Evolutionary conservation across 2,329 filamentous ascomycete genomes (phyloP).

Genomic region (Talaromyces rugulosus): DNA sequence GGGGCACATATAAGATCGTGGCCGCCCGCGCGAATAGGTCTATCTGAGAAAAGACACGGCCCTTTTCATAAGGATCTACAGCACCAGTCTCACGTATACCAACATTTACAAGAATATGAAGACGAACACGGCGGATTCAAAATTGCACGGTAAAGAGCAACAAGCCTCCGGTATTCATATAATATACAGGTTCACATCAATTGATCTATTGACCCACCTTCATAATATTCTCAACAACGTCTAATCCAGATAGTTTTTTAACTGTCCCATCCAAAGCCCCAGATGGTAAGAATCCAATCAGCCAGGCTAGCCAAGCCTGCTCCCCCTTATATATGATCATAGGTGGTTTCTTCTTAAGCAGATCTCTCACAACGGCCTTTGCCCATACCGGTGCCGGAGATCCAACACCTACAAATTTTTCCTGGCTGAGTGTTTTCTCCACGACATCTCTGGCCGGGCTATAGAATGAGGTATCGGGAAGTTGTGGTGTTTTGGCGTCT

Average conservation of each 20-base stretch:
- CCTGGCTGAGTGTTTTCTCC: not conserved
- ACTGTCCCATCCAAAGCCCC: slow-evolving; percentile 1
- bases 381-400: not conserved
- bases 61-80: too few relatives aligned
- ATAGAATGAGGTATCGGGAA: slow-evolving; percentile 5
- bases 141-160: too few relatives aligned
- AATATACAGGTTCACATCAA: too few relatives aligned
- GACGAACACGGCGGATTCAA: too few relatives aligned
- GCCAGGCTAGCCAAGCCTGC: not conserved
- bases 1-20: too few relatives aligned
- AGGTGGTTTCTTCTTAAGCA: slow-evolving; percentile 2
- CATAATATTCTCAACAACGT: not conserved
- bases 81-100: too few relatives aligned
- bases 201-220: too few relatives aligned
- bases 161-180: too few relatives aligned
- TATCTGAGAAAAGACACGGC: too few relatives aligned
- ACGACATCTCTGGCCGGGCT: slow-evolving; percentile 1
- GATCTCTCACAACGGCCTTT: not conserved
- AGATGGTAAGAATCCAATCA: not conserved
- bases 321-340: slow-evolving; percentile 1
- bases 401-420: not conserved
- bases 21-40: too few relatives aligned
- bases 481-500: not conserved
- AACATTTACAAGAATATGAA: too few relatives aligned
- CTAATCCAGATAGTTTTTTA: not conserved